Base-by-base conservation (phyloP, 345 rosid genomes). In the Salix purpurea region DNA sequence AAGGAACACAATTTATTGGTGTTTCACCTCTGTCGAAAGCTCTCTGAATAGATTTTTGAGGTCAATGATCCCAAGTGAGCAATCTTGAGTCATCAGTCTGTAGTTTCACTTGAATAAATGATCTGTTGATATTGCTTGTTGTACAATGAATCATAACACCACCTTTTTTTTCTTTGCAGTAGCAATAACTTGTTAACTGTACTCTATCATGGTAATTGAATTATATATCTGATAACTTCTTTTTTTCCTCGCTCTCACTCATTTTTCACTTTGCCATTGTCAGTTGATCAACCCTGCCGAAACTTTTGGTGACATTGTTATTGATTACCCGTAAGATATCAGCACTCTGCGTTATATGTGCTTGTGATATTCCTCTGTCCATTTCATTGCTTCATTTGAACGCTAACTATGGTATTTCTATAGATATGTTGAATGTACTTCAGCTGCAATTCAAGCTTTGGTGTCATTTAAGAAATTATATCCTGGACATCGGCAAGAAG, bases 261-360 rank as follows among this genome's bases (percentile, higher is more conserved):
- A 18, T 10, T 39, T 42, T 66, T 48, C 14, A n/a, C 18, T 50
- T 73, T 69, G 36, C 46, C 26, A 54, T 37, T 78, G 73, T 73
- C 89, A 96, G 99, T 70, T 91, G 79, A 85, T 96, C 83, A 96
- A 96, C 80, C 98, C 98, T 26, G 99, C 99, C 18, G 99, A 96
- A 88, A 93, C 99, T 50, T 96, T 96, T 87, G 99, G 98, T 26
- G 99, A 96, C 83, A 93, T 96, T 36, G 96, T 96, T 50, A 92
- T 96, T 61, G 98, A 96, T 82, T 96, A 96, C 74, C 91, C 94
- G 98, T 93, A 91, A 91, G 99, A 75, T 80, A 40, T 81, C 58
- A 69, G 72, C 67, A 80, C 23, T 70, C 39, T 76, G 46, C 70
- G 65, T 56, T 77, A 21, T 19, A 81, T 79, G 28, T 23, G 11